Conservation (phyloP, 1,284 basidiomycete genomes). For the Papiliotrema fonsecae region DNA sequence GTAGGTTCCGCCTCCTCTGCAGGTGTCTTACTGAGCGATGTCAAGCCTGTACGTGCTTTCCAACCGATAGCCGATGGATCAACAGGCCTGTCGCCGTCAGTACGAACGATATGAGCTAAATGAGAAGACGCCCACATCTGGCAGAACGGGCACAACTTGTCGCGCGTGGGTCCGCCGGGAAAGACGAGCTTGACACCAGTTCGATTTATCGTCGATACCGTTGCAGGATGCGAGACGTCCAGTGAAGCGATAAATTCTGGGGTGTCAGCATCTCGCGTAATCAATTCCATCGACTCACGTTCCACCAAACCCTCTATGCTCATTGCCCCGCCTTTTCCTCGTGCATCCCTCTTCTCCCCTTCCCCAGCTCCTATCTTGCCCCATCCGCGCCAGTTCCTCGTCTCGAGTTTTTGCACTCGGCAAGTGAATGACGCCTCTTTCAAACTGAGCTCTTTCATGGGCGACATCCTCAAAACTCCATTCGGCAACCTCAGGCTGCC, state of each 20-base stretch:
- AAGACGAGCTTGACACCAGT: constrained; percentile 78
- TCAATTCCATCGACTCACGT: constrained; percentile 59
- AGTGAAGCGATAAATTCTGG: constrained; percentile 75
- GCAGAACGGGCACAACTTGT: constrained; percentile 60
- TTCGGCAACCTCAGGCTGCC: constrained; percentile 38
- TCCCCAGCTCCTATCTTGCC: constrained; percentile 50
- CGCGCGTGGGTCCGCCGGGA: constrained; percentile 53
- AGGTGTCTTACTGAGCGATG: constrained; percentile 51
- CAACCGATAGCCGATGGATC: constrained; percentile 65
- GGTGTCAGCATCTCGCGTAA: constrained; percentile 5
- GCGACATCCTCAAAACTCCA: constrained; percentile 60
- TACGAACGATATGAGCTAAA: neutral
- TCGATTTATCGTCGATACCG: constrained; percentile 77
- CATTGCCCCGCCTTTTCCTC: constrained; percentile 50
- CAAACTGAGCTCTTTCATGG: constrained; percentile 68
- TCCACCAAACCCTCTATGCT: constrained; percentile 66
- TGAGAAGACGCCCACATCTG: constrained; percentile 55
- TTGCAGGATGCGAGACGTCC: constrained; percentile 79
- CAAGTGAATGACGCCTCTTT: constrained; percentile 61
- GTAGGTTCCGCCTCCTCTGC: neutral
- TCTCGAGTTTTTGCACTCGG: constrained; percentile 41
- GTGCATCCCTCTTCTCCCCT: constrained; percentile 43
- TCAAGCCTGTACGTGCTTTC: constrained; percentile 68
- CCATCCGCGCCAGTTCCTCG: constrained; percentile 70
- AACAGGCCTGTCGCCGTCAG: constrained; percentile 55